Evolutionary conservation across 345 rosid genomes (phyloP).

Genomic region (Anastatica hierochuntica): DNA sequence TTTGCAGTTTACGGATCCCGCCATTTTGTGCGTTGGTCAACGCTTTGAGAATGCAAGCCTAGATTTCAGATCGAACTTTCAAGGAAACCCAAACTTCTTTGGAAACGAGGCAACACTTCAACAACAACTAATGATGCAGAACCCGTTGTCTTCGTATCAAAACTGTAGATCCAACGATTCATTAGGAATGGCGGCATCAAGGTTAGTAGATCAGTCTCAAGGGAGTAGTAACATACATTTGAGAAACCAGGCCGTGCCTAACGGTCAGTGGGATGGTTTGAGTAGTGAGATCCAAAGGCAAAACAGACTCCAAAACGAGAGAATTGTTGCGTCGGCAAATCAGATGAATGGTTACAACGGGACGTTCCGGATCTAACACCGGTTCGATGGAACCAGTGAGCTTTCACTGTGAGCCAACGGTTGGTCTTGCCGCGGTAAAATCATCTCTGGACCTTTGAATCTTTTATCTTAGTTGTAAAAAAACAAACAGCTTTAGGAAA

Average conservation of each 20-base stretch:
- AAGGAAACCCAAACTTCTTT: conserved; percentile 37
- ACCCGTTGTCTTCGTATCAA: conserved; percentile 45
- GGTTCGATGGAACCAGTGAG: conserved; percentile 8
- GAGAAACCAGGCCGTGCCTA: conserved; percentile 36
- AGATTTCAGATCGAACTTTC: conserved; percentile 46
- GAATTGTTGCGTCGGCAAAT: conserved; percentile 50
- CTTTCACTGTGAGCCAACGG: conserved; percentile 3
- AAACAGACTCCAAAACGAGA: conserved; percentile 54
- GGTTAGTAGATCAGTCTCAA: conserved; percentile 57
- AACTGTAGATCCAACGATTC: conserved; percentile 46
- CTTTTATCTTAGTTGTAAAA: conserved; percentile 15
- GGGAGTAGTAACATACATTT: conserved; percentile 37
- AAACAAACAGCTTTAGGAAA: conserved; percentile 19
- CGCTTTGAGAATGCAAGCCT: conserved; percentile 45
- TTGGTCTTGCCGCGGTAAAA: not conserved
- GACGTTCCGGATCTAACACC: conserved; percentile 57
- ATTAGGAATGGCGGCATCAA: conserved; percentile 47
- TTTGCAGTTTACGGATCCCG: conserved; percentile 83
- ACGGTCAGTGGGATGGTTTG: conserved; percentile 75
- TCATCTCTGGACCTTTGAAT: not conserved
- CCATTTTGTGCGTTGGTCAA: conserved; percentile 87
- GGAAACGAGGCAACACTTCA: conserved; percentile 58
- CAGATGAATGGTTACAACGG: conserved; percentile 57
- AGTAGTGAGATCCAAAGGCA: conserved; percentile 53
- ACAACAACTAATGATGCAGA: conserved; percentile 50